Conservation (phyloP, 2,329 filamentous ascomycete species). For the Paraconiothyrium brasiliense region DNA sequence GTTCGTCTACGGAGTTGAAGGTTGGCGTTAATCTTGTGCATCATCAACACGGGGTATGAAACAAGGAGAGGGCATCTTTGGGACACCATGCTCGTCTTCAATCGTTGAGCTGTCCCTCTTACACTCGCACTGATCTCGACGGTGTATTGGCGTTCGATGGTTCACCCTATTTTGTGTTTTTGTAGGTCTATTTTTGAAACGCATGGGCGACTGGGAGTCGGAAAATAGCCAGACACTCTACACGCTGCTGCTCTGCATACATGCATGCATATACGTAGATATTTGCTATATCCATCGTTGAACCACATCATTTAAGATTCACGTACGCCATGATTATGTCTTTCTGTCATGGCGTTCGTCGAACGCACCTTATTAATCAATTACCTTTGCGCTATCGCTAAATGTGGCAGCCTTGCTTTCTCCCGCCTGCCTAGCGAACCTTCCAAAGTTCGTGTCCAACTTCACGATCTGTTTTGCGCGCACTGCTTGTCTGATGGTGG, state of each 20-base stretch:
- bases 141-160: background rate
- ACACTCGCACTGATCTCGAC: too few species aligned
- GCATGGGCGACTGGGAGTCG: background rate
- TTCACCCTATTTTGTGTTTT: background rate
- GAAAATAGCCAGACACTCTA: background rate
- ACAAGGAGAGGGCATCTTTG: background rate
- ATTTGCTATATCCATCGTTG: background rate
- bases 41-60: background rate
- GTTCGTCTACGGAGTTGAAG: background rate
- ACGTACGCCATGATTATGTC: background rate
- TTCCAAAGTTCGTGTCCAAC: background rate
- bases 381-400: background rate
- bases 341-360: background rate
- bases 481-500: background rate
- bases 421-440: background rate
- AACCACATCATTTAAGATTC: background rate
- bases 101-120: too few species aligned
- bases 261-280: background rate
- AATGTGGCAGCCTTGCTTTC: background rate
- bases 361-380: constrained; percentile 5
- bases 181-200: background rate
- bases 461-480: background rate
- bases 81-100: background rate
- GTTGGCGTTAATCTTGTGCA: background rate
- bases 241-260: background rate